Conservation (phyloP, 208 protist genomes). For the Trypanosoma vivax region DNA sequence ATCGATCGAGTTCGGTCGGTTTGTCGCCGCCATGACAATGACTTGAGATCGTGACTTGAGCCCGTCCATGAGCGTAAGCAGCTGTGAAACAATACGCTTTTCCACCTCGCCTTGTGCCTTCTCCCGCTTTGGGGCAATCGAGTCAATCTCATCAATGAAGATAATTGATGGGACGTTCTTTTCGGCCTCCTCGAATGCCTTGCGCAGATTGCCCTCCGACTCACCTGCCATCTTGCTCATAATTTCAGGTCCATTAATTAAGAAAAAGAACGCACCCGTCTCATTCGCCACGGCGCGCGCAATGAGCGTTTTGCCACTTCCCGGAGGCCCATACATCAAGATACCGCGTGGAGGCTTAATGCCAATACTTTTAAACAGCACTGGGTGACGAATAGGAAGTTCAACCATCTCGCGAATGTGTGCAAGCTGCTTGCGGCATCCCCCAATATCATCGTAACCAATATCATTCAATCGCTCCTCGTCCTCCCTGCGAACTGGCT, state of each 20-base stretch:
- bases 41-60: slow-evolving; percentile 98
- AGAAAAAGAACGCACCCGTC: slow-evolving; percentile 99
- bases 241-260: slow-evolving; percentile 99
- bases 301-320: slow-evolving; percentile 99
- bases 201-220: slow-evolving; percentile 98
- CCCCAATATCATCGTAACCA: slow-evolving; percentile 99
- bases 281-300: slow-evolving; percentile 99
- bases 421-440: slow-evolving; percentile 97
- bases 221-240: slow-evolving; percentile 99
- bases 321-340: slow-evolving; percentile 98
- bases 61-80: slow-evolving; percentile 99
- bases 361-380: slow-evolving; percentile 98
- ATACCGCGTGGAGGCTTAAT: slow-evolving; percentile 97
- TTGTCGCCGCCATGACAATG: slow-evolving; percentile 99
- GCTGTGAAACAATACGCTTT: slow-evolving; percentile 99
- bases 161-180: slow-evolving; percentile 99
- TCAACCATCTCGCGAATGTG: slow-evolving; percentile 99
- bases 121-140: slow-evolving; percentile 99
- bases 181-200: slow-evolving; percentile 99
- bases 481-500: slow-evolving; percentile 99
- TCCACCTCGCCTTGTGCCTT: slow-evolving; percentile 99
- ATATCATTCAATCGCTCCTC: slow-evolving; percentile 95
- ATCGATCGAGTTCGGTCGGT: slow-evolving; percentile 99
- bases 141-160: slow-evolving; percentile 99
- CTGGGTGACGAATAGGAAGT: slow-evolving; percentile 98